Conservation (phyloP, 495 filamentous ascomycete species). For the Penicillium cinerascens region DNA sequence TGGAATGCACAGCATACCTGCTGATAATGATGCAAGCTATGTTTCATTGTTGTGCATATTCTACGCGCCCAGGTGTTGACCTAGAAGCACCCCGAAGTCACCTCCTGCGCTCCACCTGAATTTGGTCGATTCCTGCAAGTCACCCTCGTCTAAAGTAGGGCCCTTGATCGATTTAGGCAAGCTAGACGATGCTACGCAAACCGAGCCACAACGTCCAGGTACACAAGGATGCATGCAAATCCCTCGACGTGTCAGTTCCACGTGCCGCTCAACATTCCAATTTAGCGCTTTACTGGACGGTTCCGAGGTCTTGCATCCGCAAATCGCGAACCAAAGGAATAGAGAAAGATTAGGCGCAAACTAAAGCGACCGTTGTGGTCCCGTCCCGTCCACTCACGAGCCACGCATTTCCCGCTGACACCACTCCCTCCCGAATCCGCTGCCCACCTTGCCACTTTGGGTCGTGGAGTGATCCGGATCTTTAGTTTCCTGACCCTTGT, state of each 20-base stretch:
- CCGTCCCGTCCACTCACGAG: slow-evolving; percentile 4
- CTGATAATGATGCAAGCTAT: not conserved
- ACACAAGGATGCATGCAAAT: not conserved
- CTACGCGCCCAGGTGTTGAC: not conserved
- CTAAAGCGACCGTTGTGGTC: slow-evolving; percentile 6
- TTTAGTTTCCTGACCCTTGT: slow-evolving; percentile 10
- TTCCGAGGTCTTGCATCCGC: not conserved
- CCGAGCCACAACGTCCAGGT: not conserved
- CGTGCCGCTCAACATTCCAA: not conserved
- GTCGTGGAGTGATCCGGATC: slow-evolving; percentile 28
- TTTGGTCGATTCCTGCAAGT: not conserved
- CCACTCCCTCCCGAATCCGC: not conserved
- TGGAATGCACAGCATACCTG: not conserved
- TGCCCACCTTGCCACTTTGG: slow-evolving; percentile 3
- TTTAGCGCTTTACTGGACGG: not conserved
- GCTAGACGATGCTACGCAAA: not conserved
- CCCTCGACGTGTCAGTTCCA: not conserved
- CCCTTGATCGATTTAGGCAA: not conserved
- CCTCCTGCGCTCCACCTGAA: too few species aligned
- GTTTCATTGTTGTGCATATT: not conserved
- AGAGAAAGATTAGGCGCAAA: not conserved
- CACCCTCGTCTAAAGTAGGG: not conserved
- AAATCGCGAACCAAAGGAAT: not conserved
- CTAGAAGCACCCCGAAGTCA: too few species aligned
- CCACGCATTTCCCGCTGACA: slow-evolving; percentile 10